Percentiles rank a stretch among this genome's conserved stretches.
Conservation (phyloP, 805 yeast genomes). For the Cyberlindnera euphorbiae region DNA sequence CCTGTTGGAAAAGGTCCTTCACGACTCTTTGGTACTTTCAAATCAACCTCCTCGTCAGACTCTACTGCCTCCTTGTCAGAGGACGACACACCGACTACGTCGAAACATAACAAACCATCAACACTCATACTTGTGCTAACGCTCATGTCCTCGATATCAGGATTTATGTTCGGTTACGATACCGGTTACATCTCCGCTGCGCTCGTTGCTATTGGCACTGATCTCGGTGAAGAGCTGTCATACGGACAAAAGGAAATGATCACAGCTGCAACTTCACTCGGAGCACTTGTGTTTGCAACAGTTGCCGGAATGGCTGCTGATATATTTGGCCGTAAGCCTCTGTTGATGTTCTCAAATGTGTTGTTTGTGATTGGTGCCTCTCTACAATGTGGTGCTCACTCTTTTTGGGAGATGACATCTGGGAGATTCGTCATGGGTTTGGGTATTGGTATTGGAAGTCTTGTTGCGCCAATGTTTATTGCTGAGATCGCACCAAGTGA, state of each 20-base stretch:
- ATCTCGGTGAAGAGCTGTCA: conserved; percentile 53
- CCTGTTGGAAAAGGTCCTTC: too few species aligned
- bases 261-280: conserved; percentile 90
- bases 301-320: conserved; percentile 82
- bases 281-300: conserved; percentile 78
- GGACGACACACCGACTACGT: too few species aligned
- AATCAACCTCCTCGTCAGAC: too few species aligned
- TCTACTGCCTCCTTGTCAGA: too few species aligned
- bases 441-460: conserved; percentile 93
- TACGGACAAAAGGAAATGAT: conserved; percentile 82
- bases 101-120: conserved; percentile 49
- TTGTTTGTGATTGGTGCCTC: conserved; percentile 80
- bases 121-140: conserved; percentile 62
- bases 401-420: conserved; percentile 84
- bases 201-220: conserved; percentile 75
- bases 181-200: conserved; percentile 96
- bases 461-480: conserved; percentile 83
- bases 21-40: too few species aligned
- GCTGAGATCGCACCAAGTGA: too few species aligned
- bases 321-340: conserved; percentile 75
- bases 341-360: conserved; percentile 76
- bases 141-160: conserved; percentile 79
- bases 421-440: conserved; percentile 92
- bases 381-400: conserved; percentile 73
- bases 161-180: conserved; percentile 95